A percentile compares a stretch with the other conserved stretches of the same genome.
Evolutionary conservation across 2,329 filamentous ascomycete species (phyloP).

Genomic region (Dothiorella sarmentorum): DNA sequence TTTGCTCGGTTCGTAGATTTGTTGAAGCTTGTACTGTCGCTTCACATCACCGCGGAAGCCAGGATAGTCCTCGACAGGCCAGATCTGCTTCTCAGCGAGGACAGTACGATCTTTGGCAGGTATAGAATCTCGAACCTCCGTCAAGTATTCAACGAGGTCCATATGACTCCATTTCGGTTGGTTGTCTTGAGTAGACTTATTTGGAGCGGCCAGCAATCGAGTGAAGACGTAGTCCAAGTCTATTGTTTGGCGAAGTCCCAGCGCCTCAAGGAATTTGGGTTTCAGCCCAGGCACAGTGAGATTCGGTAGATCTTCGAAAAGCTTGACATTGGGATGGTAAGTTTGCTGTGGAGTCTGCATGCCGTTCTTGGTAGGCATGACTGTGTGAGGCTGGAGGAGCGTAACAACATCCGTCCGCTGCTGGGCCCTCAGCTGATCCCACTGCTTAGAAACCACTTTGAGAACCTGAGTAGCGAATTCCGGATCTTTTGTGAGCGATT

Average conservation of each 20-base stretch:
- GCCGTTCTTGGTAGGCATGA: slow-evolving; percentile 86
- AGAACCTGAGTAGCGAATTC: slow-evolving; percentile 76
- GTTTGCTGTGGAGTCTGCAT: slow-evolving; percentile 83
- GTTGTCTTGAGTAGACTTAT: slow-evolving; percentile 23
- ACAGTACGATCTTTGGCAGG: slow-evolving; percentile 61
- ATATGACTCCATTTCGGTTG: slow-evolving; percentile 79
- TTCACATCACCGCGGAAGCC: slow-evolving; percentile 24
- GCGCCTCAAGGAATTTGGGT: slow-evolving; percentile 77
- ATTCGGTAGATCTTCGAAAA: slow-evolving; percentile 89
- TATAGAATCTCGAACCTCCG: slow-evolving; percentile 86
- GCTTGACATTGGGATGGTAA: slow-evolving; percentile 88
- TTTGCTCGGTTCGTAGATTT: slow-evolving; percentile 36
- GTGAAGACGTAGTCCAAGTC: slow-evolving; percentile 93
- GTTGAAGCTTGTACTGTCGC: slow-evolving; percentile 35
- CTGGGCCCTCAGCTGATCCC: slow-evolving; percentile 70
- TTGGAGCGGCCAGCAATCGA: slow-evolving; percentile 50
- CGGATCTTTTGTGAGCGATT: slow-evolving; percentile 66
- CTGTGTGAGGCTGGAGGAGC: slow-evolving; percentile 63
- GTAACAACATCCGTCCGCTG: slow-evolving; percentile 64
- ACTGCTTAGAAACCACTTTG: slow-evolving; percentile 79
- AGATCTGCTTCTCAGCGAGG: slow-evolving; percentile 44
- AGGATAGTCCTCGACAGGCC: slow-evolving; percentile 16
- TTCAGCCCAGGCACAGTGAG: slow-evolving; percentile 75
- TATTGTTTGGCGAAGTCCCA: slow-evolving; percentile 93
- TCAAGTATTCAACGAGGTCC: slow-evolving; percentile 89